Percentiles rank a stretch among this genome's conserved stretches.
Evolutionary conservation across 2,329 filamentous ascomycete genomes (phyloP).

Genomic region (Exophiala phaeomuriformis): DNA sequence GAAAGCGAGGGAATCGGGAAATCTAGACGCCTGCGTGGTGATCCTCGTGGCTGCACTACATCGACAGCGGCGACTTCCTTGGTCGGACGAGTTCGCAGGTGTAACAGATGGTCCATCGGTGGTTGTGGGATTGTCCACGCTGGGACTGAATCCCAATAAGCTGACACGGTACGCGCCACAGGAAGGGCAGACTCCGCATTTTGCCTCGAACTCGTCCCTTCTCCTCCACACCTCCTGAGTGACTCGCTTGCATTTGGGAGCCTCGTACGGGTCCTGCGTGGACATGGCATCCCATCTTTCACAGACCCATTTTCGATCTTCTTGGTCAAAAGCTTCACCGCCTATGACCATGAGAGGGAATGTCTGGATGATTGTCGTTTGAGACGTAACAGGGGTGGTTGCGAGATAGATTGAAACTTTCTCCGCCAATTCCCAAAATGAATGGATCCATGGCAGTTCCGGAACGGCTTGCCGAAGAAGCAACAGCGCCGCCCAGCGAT

Average conservation of each 20-base stretch:
- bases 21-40: not conserved
- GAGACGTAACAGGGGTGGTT: constrained; percentile 54
- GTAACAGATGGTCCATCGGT: not conserved
- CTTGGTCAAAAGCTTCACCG: constrained; percentile 53
- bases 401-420: constrained; percentile 55
- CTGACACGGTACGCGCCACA: no score
- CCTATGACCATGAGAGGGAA: constrained; percentile 61
- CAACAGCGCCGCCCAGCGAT: constrained; percentile 58
- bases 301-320: constrained; percentile 57
- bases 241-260: constrained; percentile 57
- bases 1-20: constrained; percentile 12
- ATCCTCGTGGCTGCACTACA: no score
- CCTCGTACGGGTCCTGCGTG: constrained; percentile 58
- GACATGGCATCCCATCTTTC: constrained; percentile 56
- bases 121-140: not conserved
- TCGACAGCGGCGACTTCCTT: no score
- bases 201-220: constrained; percentile 46
- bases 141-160: not conserved
- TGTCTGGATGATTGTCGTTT: constrained; percentile 60
- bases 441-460: constrained; percentile 54
- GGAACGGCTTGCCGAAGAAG: constrained; percentile 62
- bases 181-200: not conserved
- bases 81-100: not conserved
- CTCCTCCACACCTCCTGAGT: constrained; percentile 59
- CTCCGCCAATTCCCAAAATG: constrained; percentile 50